Evolutionary conservation across 176 grass and related monocot species (phyloP).

Genomic region (Carex myosuroides): DNA sequence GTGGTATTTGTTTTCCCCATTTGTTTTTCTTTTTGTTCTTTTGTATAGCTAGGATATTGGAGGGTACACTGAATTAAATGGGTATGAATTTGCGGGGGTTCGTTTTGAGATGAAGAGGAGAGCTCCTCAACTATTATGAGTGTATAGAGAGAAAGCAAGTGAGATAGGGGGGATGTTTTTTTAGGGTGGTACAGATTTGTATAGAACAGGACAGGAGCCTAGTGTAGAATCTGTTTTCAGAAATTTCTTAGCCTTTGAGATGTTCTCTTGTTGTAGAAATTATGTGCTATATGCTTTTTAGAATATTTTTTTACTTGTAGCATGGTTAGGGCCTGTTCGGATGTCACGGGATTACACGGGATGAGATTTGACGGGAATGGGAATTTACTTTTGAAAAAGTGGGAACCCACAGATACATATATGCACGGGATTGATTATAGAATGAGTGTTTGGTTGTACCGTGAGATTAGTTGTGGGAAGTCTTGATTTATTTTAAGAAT

Average conservation of each 20-base stretch:
- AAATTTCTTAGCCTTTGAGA: not conserved
- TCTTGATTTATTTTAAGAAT: no score
- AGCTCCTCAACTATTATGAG: constrained; percentile 10
- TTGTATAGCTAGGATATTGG: constrained; percentile 33
- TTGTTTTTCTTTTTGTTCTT: constrained; percentile 24
- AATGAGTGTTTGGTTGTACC: no score
- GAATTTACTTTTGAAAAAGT: no score
- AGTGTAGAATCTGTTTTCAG: not conserved
- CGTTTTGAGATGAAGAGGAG: constrained; percentile 12
- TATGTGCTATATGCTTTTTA: not conserved
- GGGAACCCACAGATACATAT: no score
- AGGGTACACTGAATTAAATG: constrained; percentile 34
- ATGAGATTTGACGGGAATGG: no score
- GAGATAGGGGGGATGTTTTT: constrained; percentile 4
- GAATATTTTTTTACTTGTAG: not conserved
- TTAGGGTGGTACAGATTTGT: constrained; percentile 39
- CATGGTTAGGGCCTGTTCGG: no score
- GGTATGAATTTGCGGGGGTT: constrained; percentile 25
- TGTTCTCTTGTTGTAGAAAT: not conserved
- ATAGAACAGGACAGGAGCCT: constrained; percentile 39
- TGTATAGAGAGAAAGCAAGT: constrained; percentile 31
- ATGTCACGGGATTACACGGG: no score
- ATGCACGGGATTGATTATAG: no score
- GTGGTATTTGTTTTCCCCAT: constrained; percentile 20
- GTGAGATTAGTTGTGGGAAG: no score